Evolutionary conservation across 2,329 filamentous ascomycete species (phyloP), one percentile per base, ranked within the genome.

Genomic region (Aureobasidium namibiae): DNA sequence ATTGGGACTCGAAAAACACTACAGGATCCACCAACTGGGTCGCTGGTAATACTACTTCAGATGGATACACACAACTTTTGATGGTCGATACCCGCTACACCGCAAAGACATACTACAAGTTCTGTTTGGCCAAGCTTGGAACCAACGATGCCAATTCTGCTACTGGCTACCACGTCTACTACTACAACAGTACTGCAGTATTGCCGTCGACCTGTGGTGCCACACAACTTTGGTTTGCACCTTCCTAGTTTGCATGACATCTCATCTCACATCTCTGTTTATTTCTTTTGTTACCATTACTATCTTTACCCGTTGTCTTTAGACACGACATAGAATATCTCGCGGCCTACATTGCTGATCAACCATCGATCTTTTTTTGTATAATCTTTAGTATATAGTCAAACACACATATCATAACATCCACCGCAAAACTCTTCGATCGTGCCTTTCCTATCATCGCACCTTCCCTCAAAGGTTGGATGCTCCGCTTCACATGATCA

Each of bases 51-150:
- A 48, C 49, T 6, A 54, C 50, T 14, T 56, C 59, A 3, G 59
- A 60, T 29, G 50, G 50, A 21, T 56, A 60, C 42, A 60, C 59
- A 8, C 59, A 60, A 23, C 50, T 60, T 26, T 42, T 56, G 2
- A 60, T 60, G 59, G 26, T 36, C 10, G 59, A 60, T 13, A 49
- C 49, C 10, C 49, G 59, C n/a, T 46, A 46, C 24, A 57, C 42
- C 8, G 42, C 50, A 14, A 21, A 23, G 2, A 56, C 50, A 1
- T 60, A 49, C 23, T 60, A 60, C 50, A 46, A 60, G 34, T 57
- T 57, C 54, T 57, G 54, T 10, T 24, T 57, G 33, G 45, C 24
- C 33, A 57, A 33, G 6, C 18, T 57, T 18, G 54, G 41, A 34
- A 29, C 54, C 11, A 34, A 34, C 13, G 54, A 57, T 39, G 54